Evolutionary conservation across 2,329 filamentous ascomycete genomes (phyloP).

Genomic region (Berkeleyomyces rouxiae): DNA sequence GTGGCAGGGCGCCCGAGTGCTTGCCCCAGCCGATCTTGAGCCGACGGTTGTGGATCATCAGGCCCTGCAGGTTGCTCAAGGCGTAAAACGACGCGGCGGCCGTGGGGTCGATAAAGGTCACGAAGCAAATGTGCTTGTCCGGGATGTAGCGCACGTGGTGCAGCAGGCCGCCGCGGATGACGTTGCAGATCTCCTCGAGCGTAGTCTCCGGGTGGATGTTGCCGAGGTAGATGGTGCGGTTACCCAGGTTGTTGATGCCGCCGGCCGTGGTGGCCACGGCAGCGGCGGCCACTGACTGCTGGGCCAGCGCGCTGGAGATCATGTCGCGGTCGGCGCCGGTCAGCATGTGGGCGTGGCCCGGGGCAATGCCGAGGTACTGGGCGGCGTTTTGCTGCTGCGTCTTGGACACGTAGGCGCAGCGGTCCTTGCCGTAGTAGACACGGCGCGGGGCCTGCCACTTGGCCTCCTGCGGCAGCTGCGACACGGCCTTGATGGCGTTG

Average conservation of each 20-base stretch:
- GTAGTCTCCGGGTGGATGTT: slow-evolving; percentile 99
- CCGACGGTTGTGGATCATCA: slow-evolving; percentile 98
- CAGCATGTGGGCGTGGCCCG: slow-evolving; percentile 88
- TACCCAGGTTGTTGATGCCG: slow-evolving; percentile 92
- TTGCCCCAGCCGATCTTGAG: slow-evolving; percentile 99
- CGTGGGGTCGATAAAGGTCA: slow-evolving; percentile 97
- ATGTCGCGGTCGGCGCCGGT: slow-evolving; percentile 92
- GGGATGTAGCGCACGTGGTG: slow-evolving; percentile 99
- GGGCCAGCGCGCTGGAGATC: slow-evolving; percentile 88
- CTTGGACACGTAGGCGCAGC: slow-evolving; percentile 97
- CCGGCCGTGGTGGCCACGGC: slow-evolving; percentile 93
- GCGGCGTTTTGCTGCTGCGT: slow-evolving; percentile 98
- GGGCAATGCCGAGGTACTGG: slow-evolving; percentile 92
- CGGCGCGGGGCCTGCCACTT: slow-evolving; percentile 94
- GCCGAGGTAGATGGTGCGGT: slow-evolving; percentile 91
- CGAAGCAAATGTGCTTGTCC: slow-evolving; percentile 99
- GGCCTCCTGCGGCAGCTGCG: slow-evolving; percentile 84
- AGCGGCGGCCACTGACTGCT: slow-evolving; percentile 92
- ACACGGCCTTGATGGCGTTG: slow-evolving; percentile 95
- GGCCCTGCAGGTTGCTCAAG: slow-evolving; percentile 85
- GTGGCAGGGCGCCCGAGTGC: slow-evolving; percentile 89
- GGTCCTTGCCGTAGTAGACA: slow-evolving; percentile 97
- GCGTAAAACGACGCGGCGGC: slow-evolving; percentile 96
- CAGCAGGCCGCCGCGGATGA: slow-evolving; percentile 83
- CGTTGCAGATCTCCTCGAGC: slow-evolving; percentile 98